Base-by-base conservation (phyloP, 2,329 filamentous ascomycete species). In the Truncatella angustata region DNA sequence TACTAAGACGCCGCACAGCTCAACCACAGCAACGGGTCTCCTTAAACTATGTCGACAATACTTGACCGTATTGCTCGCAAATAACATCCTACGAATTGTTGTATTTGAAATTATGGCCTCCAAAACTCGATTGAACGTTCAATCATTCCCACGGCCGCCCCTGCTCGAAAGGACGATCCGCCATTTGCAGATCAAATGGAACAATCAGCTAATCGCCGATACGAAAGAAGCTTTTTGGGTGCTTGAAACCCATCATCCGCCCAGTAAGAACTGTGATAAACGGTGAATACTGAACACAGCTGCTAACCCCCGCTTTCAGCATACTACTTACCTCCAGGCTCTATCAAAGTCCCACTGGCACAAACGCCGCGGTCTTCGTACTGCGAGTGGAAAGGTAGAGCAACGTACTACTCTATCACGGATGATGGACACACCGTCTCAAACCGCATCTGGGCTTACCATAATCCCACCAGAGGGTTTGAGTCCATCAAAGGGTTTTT, bases 371-470 rank as follows among this genome's bases (percentile, higher is more conserved):
- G 73, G 5, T 55, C 54, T 0, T 69, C 77, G 4, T 79, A 74
- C 56, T 85, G 80, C 66, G 82, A 85, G 64, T 85, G 80, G 79
- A 85, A 85, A 64, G 82, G 82, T 36, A 63, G 66, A 24, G 82
- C 82, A 10, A 82, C 79, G 2, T 85, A 86, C 63, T 83, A 81
- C 66, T 69, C 74, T 52, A 65, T 81, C 42, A 67, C 67, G 5
- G 54, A 60, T 40, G 57, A 63, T 5, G 65, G 63, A n/a, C 61
- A 70, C 36, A 67, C 66, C 1, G 70, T 85, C 6, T 64, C 69
- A 49, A 74, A 81, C 60, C 71, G 80, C 18, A 76, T 83, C 28
- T 86, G 83, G 82, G 78, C 75, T 4, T 86, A 85, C 60, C 76
- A 80, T 51, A 63, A 67, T 37, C 82, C 83, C 4, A 80, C 77